Base-by-base conservation (phyloP, 306 rosid species). In the Cicer judaicum region DNA sequence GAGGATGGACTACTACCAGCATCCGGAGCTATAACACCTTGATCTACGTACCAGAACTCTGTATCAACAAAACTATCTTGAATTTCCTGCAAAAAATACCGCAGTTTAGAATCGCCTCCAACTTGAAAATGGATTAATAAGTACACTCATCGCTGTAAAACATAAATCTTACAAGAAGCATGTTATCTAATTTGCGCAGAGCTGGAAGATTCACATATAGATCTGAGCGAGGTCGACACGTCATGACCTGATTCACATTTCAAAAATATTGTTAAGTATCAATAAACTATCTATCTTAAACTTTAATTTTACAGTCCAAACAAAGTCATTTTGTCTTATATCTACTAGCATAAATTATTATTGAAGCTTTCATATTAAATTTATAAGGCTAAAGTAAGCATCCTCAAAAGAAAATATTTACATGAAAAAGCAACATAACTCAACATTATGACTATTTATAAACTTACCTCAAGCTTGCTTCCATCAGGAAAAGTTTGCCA, bases 1-100 rank as follows among this genome's bases (percentile, higher is more conserved):
- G 97, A 85, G 59, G 90, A 81, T 56, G 96, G 87, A 11, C 90
- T 91, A 14, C 88, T 91, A 73, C 85, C 92, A 12, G 72, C 79
- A 40, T 90, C 96, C n/a, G 85, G 85, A 64, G 92, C 87, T 24
- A 87, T 76, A 75, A 95, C 89, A 63, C 99, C 98, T 78, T 95
- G 92, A 68, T 95, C 99, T 56, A 92, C 93, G 61, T 92, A 95
- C 99, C 99, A 92, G 82, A 92, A 95, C 77, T 92, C 98, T 36
- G 90, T 86, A 16, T 84, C 67, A 40, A 82, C 78, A 68, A 95
- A 95, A 64, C 90, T 81, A 29, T 92, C 96, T 42, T 92, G 83
- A 83, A 95, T 86, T 76, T 90, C 99, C 98, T 90, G 92, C 36
- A 40, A 64, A 60, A 74, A 50, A 68, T 24, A 56, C 68, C 54